Evolutionary conservation across 306 rosid genomes (phyloP).

Genomic region (Lagenaria siceraria): DNA sequence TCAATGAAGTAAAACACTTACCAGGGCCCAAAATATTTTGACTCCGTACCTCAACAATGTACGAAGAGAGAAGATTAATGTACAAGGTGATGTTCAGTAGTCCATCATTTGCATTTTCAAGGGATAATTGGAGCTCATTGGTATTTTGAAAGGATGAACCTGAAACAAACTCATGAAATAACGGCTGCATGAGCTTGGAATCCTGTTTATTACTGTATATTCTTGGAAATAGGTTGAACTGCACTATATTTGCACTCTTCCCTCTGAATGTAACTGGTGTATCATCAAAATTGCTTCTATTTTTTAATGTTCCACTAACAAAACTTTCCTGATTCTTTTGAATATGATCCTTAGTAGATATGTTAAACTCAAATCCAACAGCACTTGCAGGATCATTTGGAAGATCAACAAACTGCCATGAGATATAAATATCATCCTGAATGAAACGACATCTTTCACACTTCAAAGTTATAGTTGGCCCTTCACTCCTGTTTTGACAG

Average conservation of each 20-base stretch:
- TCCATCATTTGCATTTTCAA: slow-evolving; percentile 64
- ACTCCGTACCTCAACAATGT: slow-evolving; percentile 68
- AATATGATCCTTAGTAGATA: slow-evolving; percentile 39
- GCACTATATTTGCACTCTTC: slow-evolving; percentile 47
- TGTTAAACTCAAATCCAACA: slow-evolving; percentile 87
- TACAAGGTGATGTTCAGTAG: slow-evolving; percentile 63
- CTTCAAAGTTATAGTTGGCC: slow-evolving; percentile 52
- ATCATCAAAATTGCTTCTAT: slow-evolving; percentile 54
- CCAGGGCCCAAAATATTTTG: slow-evolving; percentile 79
- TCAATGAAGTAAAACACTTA: slow-evolving; percentile 26
- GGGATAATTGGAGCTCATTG: slow-evolving; percentile 58
- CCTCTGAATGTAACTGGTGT: slow-evolving; percentile 88
- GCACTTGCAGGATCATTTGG: slow-evolving; percentile 76
- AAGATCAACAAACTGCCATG: slow-evolving; percentile 82
- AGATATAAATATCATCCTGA: slow-evolving; percentile 60
- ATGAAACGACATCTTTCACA: slow-evolving; percentile 50
- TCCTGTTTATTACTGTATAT: slow-evolving; percentile 52
- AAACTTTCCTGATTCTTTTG: slow-evolving; percentile 46
- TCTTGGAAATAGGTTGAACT: slow-evolving; percentile 72
- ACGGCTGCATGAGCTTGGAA: slow-evolving; percentile 80
- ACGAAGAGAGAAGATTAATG: slow-evolving; percentile 72
- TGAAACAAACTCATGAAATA: slow-evolving; percentile 83
- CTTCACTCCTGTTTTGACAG: slow-evolving; percentile 73
- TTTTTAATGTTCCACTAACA: slow-evolving; percentile 63
- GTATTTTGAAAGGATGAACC: slow-evolving; percentile 63